Evolutionary conservation across 768 basidiomycete genomes (phyloP).

Genomic region (Suillus subalutaceus): DNA sequence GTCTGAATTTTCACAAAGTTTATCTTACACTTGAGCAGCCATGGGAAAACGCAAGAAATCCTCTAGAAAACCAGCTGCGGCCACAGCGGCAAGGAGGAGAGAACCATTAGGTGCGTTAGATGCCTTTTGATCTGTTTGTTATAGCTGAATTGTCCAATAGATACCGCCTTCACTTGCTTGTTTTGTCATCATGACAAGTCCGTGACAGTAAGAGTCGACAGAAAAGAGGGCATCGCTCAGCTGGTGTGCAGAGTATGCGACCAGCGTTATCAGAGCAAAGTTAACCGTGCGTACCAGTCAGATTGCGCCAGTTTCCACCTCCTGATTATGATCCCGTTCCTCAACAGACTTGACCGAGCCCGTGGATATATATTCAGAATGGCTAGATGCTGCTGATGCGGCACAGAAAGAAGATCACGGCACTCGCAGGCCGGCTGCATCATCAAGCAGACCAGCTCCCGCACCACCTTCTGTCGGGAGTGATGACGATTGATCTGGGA

Average conservation of each 20-base stretch:
- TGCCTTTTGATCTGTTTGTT: conserved; percentile 4
- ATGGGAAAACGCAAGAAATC: conserved; percentile 96
- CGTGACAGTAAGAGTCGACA: conserved; percentile 81
- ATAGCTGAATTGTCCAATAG: conserved; percentile 39
- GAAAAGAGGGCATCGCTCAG: conserved; percentile 82
- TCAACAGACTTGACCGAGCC: conserved; percentile 79
- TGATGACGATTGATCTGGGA: conserved; percentile 50
- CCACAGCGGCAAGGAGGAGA: conserved; percentile 63
- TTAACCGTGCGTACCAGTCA: conserved; percentile 63
- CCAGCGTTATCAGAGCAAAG: conserved; percentile 86
- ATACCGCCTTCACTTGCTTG: conserved; percentile 82
- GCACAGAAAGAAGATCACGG: conserved; percentile 66
- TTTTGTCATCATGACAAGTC: conserved; percentile 92
- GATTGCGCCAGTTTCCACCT: conserved; percentile 11
- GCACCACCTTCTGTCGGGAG: conserved; percentile 42
- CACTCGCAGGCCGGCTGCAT: conserved; percentile 52
- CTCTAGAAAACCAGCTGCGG: conserved; percentile 73
- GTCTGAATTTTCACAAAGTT: neutral
- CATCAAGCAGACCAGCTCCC: conserved; percentile 50
- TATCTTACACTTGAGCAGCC: conserved; percentile 18
- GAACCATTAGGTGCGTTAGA: conserved; percentile 67
- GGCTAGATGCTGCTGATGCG: conserved; percentile 88
- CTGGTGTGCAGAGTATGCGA: conserved; percentile 85
- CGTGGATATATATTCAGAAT: conserved; percentile 89
- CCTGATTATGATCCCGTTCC: conserved; percentile 14